Percentiles rank a stretch among this genome's conserved stretches.
phyloP scores from a whole-genome alignment of 208 protist species.

The Trypanosomatidae sp. region DNA sequence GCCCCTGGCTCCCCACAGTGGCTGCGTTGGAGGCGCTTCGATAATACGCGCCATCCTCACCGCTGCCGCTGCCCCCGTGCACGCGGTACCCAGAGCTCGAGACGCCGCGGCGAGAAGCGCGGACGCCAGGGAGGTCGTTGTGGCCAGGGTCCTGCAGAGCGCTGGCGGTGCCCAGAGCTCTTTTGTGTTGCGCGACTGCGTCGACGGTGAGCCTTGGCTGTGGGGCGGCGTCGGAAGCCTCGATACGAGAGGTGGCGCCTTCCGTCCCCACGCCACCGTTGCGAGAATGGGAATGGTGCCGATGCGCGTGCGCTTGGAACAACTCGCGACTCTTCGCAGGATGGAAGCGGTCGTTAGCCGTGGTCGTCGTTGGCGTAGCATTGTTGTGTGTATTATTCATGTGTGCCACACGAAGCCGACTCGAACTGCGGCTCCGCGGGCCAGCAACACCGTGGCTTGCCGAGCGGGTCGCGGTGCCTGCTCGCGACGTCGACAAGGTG shows the following conservation, averaged over 20 bases:
- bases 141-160: slow-evolving; percentile 7
- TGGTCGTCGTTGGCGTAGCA: neutral
- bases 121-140: neutral
- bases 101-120: slow-evolving; percentile 2
- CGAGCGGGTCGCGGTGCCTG: slow-evolving; percentile 11
- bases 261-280: neutral
- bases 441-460: slow-evolving; percentile 13
- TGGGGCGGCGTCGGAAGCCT: neutral
- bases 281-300: slow-evolving; percentile 13
- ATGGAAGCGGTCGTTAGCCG: slow-evolving; percentile 2
- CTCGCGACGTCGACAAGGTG: slow-evolving; percentile 18
- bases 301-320: slow-evolving; percentile 15
- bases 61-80: neutral
- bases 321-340: slow-evolving; percentile 8
- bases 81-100: slow-evolving; percentile 4
- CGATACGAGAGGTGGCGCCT: neutral
- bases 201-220: slow-evolving; percentile 26
- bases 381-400: neutral
- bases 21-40: slow-evolving; percentile 30
- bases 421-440: slow-evolving; percentile 22
- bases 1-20: slow-evolving; percentile 32
- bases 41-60: slow-evolving; percentile 12
- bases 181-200: slow-evolving; percentile 25
- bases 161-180: slow-evolving; percentile 16
- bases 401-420: slow-evolving; percentile 4